Base-by-base conservation (phyloP, 2,329 filamentous ascomycete genomes). In the Lizonia empirigonia region DNA sequence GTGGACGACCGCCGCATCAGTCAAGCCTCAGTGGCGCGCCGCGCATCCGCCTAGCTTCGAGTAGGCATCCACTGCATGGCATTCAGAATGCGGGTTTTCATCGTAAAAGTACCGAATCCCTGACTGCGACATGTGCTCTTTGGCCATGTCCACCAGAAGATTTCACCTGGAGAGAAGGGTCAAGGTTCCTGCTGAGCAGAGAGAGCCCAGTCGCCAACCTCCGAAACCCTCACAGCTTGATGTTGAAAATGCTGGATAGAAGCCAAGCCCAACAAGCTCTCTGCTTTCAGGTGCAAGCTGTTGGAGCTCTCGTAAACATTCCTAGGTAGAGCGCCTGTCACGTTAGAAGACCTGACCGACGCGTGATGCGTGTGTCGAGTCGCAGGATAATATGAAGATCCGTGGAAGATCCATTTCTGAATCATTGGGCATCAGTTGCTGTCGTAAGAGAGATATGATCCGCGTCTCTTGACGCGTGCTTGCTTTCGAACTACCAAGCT, bases 381-480 rank as follows among this genome's bases (percentile, higher is more conserved):
- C 26, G 12, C 7, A n/a, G n/a, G n/a, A n/a, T n/a, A n/a, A n/a
- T n/a, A n/a, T 6, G 3, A n/a, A 29, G 26, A 13, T 29, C 6
- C n/a, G n/a, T n/a, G n/a, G n/a, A n/a, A 13, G 18, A 50, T 20
- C 23, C 5, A 23, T 26, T 23, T 23, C 24, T 13, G n/a, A 22
- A 34, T n/a, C 15, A 13, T 33, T 16, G 13, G 35, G 27, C 19
- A n/a, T n/a, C n/a, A n/a, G n/a, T n/a, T n/a, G n/a, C n/a, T 15
- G 18, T 4, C 26, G 24, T 33, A 24, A 41, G 13, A 30, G 24
- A 16, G 20, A 22, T 20, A 24, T 29, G 20, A 23, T 20, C n/a
- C 50, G 50, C 39, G 50, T 53, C 50, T 35, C 12, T 24, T 19
- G 19, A 48, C 50, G 50, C 44, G 50, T 23, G 23, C 8, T 30